phyloP scores from a whole-genome alignment of 106 monocot genomes.

The Allium cepa region DNA sequence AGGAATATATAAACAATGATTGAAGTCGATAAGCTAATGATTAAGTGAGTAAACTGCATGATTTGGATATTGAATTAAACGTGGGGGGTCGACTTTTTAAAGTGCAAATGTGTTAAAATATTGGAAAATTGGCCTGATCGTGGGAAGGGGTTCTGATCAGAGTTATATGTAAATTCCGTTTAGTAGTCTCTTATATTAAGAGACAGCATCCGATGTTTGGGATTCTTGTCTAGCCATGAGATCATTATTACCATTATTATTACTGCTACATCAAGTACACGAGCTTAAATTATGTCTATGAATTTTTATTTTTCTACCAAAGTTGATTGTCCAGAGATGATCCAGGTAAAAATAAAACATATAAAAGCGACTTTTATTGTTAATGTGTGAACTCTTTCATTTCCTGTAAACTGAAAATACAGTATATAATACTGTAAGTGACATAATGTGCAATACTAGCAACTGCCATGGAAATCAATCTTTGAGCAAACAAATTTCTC shows the following conservation, averaged over 20 bases:
- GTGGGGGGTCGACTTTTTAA: slow-evolving; percentile 1
- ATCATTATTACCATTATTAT: neutral
- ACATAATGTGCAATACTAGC: neutral
- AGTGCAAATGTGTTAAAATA: neutral
- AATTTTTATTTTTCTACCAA: neutral
- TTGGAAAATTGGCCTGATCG: slow-evolving; percentile 6
- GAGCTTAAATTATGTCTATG: no score
- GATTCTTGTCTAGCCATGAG: slow-evolving; percentile 7
- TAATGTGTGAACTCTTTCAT: neutral
- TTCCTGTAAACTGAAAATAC: neutral
- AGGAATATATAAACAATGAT: neutral
- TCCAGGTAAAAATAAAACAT: neutral
- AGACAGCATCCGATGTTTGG: neutral
- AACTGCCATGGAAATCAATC: neutral
- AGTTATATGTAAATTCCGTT: neutral
- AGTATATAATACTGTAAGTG: no score
- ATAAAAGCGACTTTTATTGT: neutral
- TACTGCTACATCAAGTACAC: no score
- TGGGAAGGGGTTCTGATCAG: slow-evolving; percentile 8
- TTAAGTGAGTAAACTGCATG: slow-evolving; percentile 3
- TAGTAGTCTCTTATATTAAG: neutral
- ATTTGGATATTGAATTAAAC: slow-evolving; percentile 1
- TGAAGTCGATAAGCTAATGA: slow-evolving; percentile 6
- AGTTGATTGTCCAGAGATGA: neutral
- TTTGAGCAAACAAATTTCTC: no score